These are phyloP conservation scores for Phoma sp. DNA, from an alignment of 2,329 filamentous ascomycete species.

Conservation along the genomic window DNA sequence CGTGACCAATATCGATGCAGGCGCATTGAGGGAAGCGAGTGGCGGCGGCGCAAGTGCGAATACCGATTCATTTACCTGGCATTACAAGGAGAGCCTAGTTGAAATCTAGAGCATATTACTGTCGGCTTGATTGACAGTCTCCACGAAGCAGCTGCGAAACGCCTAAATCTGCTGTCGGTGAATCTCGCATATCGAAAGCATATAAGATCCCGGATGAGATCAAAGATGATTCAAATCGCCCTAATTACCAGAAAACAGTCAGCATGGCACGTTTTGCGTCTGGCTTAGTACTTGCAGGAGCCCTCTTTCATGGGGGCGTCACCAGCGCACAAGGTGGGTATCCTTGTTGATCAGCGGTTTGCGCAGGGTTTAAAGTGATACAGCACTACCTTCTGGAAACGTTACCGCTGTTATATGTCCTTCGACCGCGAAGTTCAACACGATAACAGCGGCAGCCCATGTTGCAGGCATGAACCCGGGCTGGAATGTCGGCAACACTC, in stretches of 20 bases:
- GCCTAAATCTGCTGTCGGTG: too few relatives aligned
- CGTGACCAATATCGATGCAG: slow-evolving; percentile 1
- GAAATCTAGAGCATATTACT: too few relatives aligned
- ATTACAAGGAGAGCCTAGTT: slow-evolving; percentile 1
- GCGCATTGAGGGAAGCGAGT: background rate
- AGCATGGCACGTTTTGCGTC: slow-evolving; percentile 9
- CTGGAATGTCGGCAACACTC: slow-evolving; percentile 67
- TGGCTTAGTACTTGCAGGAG: slow-evolving; percentile 15
- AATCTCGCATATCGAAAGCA: background rate
- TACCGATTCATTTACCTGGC: slow-evolving; percentile 6
- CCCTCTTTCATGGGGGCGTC: slow-evolving; percentile 22
- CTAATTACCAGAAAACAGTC: background rate
- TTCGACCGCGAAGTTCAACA: slow-evolving; percentile 49
- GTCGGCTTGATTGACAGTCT: too few relatives aligned
- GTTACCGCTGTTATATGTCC: slow-evolving; percentile 42
- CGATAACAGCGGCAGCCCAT: slow-evolving; percentile 55
- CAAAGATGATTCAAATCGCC: background rate
- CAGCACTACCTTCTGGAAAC: slow-evolving; percentile 18
- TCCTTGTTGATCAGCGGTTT: background rate
- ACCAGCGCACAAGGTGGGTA: slow-evolving; percentile 22
- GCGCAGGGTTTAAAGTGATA: background rate
- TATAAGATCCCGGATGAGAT: background rate
- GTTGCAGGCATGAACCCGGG: slow-evolving; percentile 59
- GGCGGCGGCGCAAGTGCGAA: background rate
- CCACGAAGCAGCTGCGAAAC: too few relatives aligned